Conservation (phyloP, 2,329 filamentous ascomycete genomes). For the Penicillium sp. region DNA sequence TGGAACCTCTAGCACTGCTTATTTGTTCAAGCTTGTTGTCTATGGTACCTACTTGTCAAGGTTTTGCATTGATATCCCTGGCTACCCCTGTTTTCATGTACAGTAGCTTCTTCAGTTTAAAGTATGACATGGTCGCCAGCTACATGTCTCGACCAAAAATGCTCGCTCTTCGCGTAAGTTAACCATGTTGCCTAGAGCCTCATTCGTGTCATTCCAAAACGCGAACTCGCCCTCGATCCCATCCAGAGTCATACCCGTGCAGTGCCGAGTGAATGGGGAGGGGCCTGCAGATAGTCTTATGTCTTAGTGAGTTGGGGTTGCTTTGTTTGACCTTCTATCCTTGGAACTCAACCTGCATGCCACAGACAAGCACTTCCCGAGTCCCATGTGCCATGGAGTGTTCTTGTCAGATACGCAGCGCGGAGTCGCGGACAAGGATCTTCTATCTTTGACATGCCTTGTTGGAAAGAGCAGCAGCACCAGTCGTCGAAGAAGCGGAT, state of each 20-base stretch:
- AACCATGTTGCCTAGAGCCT: too few species aligned
- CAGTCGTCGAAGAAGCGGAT: too few species aligned
- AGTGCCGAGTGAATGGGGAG: background rate
- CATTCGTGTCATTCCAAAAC: too few species aligned
- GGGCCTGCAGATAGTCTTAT: background rate
- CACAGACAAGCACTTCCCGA: background rate
- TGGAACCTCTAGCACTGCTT: background rate
- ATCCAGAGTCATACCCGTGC: too few species aligned
- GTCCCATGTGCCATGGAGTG: background rate
- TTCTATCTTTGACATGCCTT: background rate
- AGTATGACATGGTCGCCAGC: background rate
- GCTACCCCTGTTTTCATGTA: background rate
- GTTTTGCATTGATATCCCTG: background rate
- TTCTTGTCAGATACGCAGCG: background rate
- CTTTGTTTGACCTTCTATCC: background rate
- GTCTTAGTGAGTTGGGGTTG: too few species aligned
- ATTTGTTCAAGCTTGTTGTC: background rate
- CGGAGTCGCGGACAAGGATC: too few species aligned
- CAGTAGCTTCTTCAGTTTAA: background rate
- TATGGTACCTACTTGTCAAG: background rate
- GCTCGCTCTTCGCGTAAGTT: background rate
- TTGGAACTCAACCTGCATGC: conserved; percentile 15
- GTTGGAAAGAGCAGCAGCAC: too few species aligned
- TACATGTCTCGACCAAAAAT: background rate
- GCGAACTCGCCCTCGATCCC: too few species aligned